Evolutionary conservation across 2,329 filamentous ascomycete species (phyloP).

Genomic region (Monilinia fructigena): DNA sequence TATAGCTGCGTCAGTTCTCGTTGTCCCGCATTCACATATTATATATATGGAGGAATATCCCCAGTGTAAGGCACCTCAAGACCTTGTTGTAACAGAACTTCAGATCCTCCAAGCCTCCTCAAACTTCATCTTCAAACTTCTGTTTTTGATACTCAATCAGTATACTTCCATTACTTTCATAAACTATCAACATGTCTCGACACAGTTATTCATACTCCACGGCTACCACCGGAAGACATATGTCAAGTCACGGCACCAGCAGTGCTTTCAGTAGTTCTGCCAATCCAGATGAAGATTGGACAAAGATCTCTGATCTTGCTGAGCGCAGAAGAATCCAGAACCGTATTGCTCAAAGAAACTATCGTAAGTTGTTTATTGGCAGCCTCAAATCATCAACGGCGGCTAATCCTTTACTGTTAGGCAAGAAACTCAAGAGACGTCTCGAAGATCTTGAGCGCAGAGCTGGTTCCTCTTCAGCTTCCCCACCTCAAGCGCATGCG

Average conservation of each 20-base stretch:
- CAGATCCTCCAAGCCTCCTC: conserved; percentile 22
- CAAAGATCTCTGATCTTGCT: conserved; percentile 95
- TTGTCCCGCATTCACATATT: conserved; percentile 34
- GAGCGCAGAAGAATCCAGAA: conserved; percentile 95
- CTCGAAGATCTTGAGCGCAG: conserved; percentile 81
- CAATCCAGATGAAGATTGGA: conserved; percentile 97
- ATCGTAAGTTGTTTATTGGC: conserved; percentile 63
- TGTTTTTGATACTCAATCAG: conserved; percentile 22
- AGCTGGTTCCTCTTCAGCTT: conserved; percentile 62
- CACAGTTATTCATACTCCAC: conserved; percentile 39
- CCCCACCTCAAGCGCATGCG: conserved; percentile 53
- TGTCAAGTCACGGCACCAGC: conserved; percentile 74
- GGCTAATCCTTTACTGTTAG: conserved; percentile 46
- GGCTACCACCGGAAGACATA: conserved; percentile 53
- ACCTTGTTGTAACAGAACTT: conserved; percentile 29
- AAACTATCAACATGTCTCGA: conserved; percentile 37
- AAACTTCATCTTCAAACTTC: conserved; percentile 17
- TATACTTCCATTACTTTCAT: conserved; percentile 23
- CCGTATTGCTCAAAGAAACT: conserved; percentile 95
- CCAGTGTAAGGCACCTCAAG: conserved; percentile 29
- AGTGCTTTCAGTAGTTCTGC: conserved; percentile 93
- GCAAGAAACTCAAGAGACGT: conserved; percentile 90
- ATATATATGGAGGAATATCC: conserved; percentile 34
- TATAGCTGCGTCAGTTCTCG: conserved; percentile 31
- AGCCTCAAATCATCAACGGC: conserved; percentile 4